Evolutionary conservation across 352 stramenopile genomes (phyloP).

Genomic region (Phytopythium cucurbitacearum): DNA sequence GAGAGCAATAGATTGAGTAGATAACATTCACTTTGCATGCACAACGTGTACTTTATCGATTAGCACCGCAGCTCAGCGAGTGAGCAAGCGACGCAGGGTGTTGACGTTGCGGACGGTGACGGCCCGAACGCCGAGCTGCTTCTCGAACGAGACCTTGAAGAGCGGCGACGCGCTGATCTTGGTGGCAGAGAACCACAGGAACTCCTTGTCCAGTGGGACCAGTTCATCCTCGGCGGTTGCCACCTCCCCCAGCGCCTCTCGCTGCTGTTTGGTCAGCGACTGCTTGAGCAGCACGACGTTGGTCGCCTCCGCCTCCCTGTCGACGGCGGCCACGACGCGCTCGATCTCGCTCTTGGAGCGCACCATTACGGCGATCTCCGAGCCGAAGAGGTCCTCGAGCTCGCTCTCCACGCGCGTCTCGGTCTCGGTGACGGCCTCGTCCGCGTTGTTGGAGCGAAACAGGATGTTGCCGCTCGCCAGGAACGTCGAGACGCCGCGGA

Average conservation of each 20-base stretch:
- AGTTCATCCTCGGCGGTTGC: constrained; percentile 17
- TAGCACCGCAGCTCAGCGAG: neutral
- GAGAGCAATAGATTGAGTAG: neutral
- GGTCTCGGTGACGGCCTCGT: neutral
- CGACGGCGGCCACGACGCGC: constrained; percentile 4
- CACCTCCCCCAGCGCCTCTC: constrained; percentile 10
- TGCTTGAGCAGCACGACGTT: constrained; percentile 27
- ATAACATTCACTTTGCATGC: too few relatives aligned
- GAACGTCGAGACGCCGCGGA: constrained; percentile 22
- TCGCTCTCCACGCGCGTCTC: constrained; percentile 18
- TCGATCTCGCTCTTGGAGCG: constrained; percentile 16
- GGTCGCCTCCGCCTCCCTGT: constrained; percentile 14
- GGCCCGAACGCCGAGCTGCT: constrained; percentile 15
- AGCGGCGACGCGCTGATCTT: constrained; percentile 31
- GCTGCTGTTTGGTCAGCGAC: constrained; percentile 13
- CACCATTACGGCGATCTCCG: constrained; percentile 16
- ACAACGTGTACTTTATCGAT: neutral
- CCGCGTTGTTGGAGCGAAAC: constrained; percentile 4
- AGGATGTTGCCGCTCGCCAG: constrained; percentile 28
- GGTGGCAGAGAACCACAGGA: constrained; percentile 23
- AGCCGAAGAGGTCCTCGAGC: constrained; percentile 20
- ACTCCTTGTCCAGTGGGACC: constrained; percentile 17
- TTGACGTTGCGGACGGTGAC: constrained; percentile 25
- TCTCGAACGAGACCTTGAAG: constrained; percentile 32
- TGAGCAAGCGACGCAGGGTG: constrained; percentile 22